These are phyloP conservation scores for Nephelium lappaceum DNA, from an alignment of 345 rosid species.

Conservation along the genomic window DNA sequence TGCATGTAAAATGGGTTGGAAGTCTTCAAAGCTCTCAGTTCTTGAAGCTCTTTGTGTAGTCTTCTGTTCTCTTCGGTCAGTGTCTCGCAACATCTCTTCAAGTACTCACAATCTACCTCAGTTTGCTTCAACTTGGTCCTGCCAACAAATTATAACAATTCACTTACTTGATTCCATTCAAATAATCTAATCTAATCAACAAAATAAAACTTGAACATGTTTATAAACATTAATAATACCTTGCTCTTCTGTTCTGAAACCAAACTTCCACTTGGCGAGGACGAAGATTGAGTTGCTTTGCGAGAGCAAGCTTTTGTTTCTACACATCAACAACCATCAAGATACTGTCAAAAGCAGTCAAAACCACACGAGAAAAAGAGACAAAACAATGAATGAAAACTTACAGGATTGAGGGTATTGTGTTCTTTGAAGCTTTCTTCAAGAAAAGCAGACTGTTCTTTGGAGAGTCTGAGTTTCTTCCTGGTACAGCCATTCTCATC, in stretches of 20 bases:
- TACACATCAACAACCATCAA: slow-evolving; percentile 20
- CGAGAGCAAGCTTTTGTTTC: slow-evolving; percentile 59
- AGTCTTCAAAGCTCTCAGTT: slow-evolving; percentile 31
- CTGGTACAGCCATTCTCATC: slow-evolving; percentile 23
- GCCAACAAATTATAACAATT: not conserved
- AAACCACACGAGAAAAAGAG: not conserved
- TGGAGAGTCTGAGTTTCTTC: slow-evolving; percentile 71
- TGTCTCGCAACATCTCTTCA: slow-evolving; percentile 62
- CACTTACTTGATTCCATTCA: not conserved
- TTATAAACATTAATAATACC: slow-evolving; percentile 19
- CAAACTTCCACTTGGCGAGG: slow-evolving; percentile 69
- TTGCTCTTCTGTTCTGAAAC: slow-evolving; percentile 69
- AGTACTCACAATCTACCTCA: slow-evolving; percentile 59
- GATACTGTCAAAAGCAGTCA: not conserved
- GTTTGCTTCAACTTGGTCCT: slow-evolving; percentile 72
- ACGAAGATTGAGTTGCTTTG: slow-evolving; percentile 54
- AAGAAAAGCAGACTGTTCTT: slow-evolving; percentile 69
- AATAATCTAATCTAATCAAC: no score
- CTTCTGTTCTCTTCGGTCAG: slow-evolving; percentile 61
- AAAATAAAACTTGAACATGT: no score
- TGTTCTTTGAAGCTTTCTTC: slow-evolving; percentile 74
- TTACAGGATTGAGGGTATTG: slow-evolving; percentile 53
- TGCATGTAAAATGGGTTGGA: slow-evolving; percentile 28
- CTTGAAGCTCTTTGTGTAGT: slow-evolving; percentile 59
- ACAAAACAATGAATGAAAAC: not conserved